Evolutionary conservation across 768 basidiomycete species (phyloP), one percentile per base, ranked within the genome.

Genomic region (Tricholoma bakamatsutake): DNA sequence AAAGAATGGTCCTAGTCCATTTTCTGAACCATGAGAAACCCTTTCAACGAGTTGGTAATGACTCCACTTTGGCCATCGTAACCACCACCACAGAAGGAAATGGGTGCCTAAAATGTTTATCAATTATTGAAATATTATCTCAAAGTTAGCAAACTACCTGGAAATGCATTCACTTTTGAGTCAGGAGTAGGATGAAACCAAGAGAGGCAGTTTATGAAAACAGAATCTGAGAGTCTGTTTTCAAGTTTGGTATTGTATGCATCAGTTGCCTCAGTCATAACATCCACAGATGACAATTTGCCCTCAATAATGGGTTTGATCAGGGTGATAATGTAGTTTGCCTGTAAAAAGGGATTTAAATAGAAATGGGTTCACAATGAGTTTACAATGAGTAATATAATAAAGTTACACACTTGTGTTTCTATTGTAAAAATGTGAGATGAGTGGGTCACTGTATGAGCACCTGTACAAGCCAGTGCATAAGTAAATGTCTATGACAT

Each of bases 381-480:
- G 12, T 21, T 18, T 4, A 5, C 7, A 24, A 13, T 13, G 4
- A 45, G 43, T 3, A 49, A 35, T 35, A 9, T 27, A 50, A 21
- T 10, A 21, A 33, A 24, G 18, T 13, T 4, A 39, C 61, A 15
- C 12, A 75, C 77, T 66, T 79, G 77, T 15, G 67, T 58, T 60
- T 80, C 79, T 21, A 73, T 69, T 17, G 67, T 68, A 61, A 73
- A 76, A 9, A 78, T 58, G n/a, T 76, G 69, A 11, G 77, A 77
- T 4, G 71, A 74, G 59, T 78, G 73, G 21, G 76, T 76, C 4
- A 62, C 62, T 3, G 70, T 74, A 59, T 80, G 79, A 0, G 79
- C 76, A 31, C 76, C 77, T 77, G 21, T 48, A 11, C n/a, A 7
- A 33, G 33, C 46, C 27, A 46, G 28, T 13, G 24, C 1, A 52